These are phyloP conservation scores for Lanmaoa pseudosensibilis DNA, from an alignment of 768 basidiomycete species.

Conservation along the genomic window DNA sequence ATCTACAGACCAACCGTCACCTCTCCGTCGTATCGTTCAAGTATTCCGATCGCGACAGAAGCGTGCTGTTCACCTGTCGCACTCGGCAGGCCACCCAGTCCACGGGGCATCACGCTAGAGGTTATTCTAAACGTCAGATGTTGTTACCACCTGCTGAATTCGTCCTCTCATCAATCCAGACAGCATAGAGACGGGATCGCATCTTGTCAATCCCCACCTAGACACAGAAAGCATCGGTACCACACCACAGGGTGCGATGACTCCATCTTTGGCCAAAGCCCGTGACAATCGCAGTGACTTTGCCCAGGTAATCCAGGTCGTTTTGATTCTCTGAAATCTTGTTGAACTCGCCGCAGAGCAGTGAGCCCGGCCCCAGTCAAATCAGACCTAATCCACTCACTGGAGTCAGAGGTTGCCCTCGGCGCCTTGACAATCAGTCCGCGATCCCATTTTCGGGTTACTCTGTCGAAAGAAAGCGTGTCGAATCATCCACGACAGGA, in stretches of 20 bases:
- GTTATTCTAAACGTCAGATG: conserved; percentile 1
- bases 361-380: conserved; percentile 5
- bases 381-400: neutral
- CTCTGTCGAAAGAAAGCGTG: neutral
- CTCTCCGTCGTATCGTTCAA: conserved; percentile 12
- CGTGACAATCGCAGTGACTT: neutral
- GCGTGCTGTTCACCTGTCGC: conserved; percentile 12
- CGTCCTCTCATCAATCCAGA: conserved; percentile 3
- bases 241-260: neutral
- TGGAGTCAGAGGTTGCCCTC: neutral
- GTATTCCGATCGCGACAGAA: conserved; percentile 3
- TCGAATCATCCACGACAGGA: neutral
- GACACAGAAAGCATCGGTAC: neutral
- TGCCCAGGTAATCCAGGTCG: conserved; percentile 10
- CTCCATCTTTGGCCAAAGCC: neutral
- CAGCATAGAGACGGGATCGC: neutral
- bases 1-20: conserved; percentile 4
- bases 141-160: neutral
- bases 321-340: neutral
- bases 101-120: neutral
- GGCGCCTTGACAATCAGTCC: neutral
- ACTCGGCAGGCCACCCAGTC: neutral
- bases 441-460: neutral
- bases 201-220: neutral
- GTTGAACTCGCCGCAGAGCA: conserved; percentile 15